Base-by-base conservation (phyloP, 2,329 filamentous ascomycete genomes). In the Aspergillus niger region DNA sequence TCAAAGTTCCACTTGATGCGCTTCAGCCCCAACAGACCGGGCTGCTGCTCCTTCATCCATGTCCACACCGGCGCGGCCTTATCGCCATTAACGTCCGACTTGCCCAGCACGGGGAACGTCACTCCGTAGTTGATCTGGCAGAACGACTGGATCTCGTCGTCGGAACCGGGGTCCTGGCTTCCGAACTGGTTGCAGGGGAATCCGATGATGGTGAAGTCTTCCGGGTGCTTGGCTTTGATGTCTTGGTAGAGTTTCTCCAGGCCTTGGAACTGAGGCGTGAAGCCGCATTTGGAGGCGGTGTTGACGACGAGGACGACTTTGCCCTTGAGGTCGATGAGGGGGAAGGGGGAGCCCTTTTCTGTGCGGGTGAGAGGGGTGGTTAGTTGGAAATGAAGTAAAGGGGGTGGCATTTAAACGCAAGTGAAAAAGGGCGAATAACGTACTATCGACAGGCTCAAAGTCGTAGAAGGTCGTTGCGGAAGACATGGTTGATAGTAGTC, bases 131-230 rank as follows among this genome's bases (percentile, higher is more conserved):
- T 98, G 77, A 95, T 63, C 81, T 92, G 90, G 85, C 93, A 98
- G 81, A 92, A 93, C 67, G 80, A 81, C 80, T 92, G 89, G 77
- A 94, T 93, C 58, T 92, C 87, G 61, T 92, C 90, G 77, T 92
- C 85, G 76, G 82, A 83, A 71, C 91, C 92, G 30, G 94, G 94
- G 75, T 98, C 95, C 80, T 99, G 95, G 68, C 80, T 79, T 72
- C 89, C 91, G 79, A 99, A 99, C 80, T 99, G 95, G 85, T 98
- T 99, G 88, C 94, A 98, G 60, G 95, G 95, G 82, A 99, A 98
- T 70, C 93, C 95, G 74, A 99, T 85, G 80, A 99, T 87, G 72
- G 87, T 83, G 76, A 99, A 95, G 72, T 92, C 85, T 66, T 91
- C 87, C 32, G 83, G 85, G 82, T 96, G 82, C 72, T 86, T 83